Evolutionary conservation across 129 eudicot species (phyloP).

Genomic region (Centaurea solstitialis): DNA sequence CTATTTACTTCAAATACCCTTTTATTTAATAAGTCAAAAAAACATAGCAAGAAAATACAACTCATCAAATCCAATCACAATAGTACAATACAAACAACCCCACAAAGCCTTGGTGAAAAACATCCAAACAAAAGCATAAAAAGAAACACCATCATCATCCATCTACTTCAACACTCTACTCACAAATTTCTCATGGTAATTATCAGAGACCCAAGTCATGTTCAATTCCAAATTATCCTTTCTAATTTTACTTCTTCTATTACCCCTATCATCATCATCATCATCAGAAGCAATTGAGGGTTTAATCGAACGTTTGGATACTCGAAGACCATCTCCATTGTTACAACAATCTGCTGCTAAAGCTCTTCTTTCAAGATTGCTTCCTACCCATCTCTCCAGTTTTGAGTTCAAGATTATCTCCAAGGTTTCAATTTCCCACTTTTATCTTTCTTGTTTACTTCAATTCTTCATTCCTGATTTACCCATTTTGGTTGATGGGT

Average conservation of each 20-base stretch:
- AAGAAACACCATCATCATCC: no score
- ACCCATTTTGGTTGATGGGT: conserved; percentile 7
- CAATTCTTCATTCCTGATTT: neutral
- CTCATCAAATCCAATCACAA: no score
- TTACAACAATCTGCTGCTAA: conserved; percentile 81
- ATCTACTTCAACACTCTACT: conserved; percentile 11
- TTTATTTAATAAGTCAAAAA: no score
- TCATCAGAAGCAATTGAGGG: conserved; percentile 49
- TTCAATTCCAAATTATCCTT: conserved; percentile 20
- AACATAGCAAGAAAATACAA: no score
- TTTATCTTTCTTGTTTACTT: conserved; percentile 5
- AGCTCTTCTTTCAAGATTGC: conserved; percentile 74
- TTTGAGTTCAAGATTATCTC: conserved; percentile 64
- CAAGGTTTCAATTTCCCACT: conserved; percentile 48
- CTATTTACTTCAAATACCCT: no score
- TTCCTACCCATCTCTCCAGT: conserved; percentile 74
- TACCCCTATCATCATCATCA: conserved; percentile 30
- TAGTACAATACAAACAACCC: neutral
- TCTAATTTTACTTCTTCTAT: conserved; percentile 33
- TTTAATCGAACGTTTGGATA: conserved; percentile 49
- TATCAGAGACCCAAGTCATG: conserved; percentile 34
- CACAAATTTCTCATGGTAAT: conserved; percentile 3
- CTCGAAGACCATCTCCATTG: conserved; percentile 50
- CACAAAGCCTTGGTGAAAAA: neutral
- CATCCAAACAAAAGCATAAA: neutral